phyloP scores from a whole-genome alignment of 2,329 filamentous ascomycete genomes.

The Aspergillus transmontanensis region DNA sequence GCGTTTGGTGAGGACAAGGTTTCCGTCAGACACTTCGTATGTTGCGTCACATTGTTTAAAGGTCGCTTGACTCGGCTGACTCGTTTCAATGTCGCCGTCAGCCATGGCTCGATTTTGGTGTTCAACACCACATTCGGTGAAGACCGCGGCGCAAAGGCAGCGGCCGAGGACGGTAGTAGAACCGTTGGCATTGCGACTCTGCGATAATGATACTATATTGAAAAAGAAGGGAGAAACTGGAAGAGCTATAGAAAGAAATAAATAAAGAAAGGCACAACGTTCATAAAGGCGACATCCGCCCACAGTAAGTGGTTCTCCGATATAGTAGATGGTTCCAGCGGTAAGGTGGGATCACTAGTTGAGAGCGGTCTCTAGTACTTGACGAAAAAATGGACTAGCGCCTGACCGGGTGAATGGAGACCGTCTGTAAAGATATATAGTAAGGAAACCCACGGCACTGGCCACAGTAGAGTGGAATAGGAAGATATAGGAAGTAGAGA shows the following conservation, averaged over 20 bases:
- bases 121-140: conserved; percentile 93
- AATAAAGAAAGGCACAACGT: conserved; percentile 30
- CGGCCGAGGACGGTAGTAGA: conserved; percentile 90
- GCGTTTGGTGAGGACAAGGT: conserved; percentile 85
- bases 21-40: conserved; percentile 93
- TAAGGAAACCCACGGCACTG: conserved; percentile 10
- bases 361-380: neutral
- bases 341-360: conserved; percentile 1
- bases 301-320: conserved; percentile 29
- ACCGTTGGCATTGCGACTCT: conserved; percentile 79
- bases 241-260: conserved; percentile 35
- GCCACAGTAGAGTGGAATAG: conserved; percentile 13
- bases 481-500: conserved; percentile 12
- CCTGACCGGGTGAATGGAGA: conserved; percentile 11
- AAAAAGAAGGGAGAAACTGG: conserved; percentile 41
- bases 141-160: conserved; percentile 90
- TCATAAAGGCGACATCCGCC: conserved; percentile 44
- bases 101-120: conserved; percentile 91
- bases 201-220: conserved; percentile 42
- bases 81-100: conserved; percentile 94
- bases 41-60: conserved; percentile 93
- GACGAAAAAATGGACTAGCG: conserved; percentile 4
- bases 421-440: conserved; percentile 13
- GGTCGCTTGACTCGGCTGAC: conserved; percentile 96
- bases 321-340: conserved; percentile 7